phyloP scores from a whole-genome alignment of 148 eudicot genomes.

The Vaccinium corymbosum region DNA sequence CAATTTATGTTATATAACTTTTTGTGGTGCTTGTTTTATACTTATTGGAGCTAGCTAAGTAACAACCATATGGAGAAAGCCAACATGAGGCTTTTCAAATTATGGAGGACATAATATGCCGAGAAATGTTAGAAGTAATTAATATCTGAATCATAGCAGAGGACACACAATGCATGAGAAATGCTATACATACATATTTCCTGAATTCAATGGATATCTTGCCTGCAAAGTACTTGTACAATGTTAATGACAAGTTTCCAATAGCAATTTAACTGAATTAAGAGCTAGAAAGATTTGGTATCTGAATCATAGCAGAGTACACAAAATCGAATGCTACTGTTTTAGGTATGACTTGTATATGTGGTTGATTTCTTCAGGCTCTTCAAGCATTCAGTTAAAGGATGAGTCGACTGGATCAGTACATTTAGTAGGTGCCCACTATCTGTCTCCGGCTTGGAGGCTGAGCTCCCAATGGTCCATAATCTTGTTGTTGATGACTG shows the following conservation, averaged over 20 bases:
- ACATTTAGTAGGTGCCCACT: constrained; percentile 83
- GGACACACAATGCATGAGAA: background rate
- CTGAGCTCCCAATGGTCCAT: constrained; percentile 32
- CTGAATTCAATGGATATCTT: background rate
- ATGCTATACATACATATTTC: background rate
- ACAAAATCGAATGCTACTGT: no score
- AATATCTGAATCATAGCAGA: background rate
- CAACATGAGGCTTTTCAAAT: background rate
- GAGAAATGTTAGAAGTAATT: background rate
- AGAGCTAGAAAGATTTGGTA: no score
- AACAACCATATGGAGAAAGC: background rate
- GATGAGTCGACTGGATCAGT: constrained; percentile 88
- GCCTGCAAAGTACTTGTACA: background rate
- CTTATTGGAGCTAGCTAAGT: background rate
- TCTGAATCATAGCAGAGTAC: no score
- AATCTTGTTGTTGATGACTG: constrained; percentile 24
- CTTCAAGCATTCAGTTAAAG: constrained; percentile 71
- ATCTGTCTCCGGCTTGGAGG: constrained; percentile 45
- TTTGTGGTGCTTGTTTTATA: background rate
- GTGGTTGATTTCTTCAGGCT: constrained; percentile 47
- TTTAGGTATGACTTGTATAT: background rate
- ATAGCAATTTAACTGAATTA: background rate
- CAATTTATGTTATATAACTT: background rate
- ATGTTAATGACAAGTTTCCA: background rate
- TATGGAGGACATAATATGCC: background rate